These are phyloP conservation scores for Peronosclerospora sorghi DNA, from an alignment of 352 stramenopile genomes.

Conservation along the genomic window DNA sequence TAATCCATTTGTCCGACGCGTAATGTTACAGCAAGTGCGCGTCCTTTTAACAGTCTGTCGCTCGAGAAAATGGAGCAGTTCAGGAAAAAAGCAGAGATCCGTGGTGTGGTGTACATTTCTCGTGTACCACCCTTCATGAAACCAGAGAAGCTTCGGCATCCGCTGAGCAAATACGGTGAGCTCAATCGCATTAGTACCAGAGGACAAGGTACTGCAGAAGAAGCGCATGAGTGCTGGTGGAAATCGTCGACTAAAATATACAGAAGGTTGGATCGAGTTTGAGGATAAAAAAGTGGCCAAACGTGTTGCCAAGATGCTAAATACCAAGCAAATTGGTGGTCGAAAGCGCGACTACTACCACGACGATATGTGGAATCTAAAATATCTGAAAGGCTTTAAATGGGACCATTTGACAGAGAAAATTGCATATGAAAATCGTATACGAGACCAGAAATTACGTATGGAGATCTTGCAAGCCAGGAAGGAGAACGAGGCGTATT, in stretches of 20 bases:
- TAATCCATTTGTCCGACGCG: no score
- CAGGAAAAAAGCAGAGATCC: constrained; percentile 35
- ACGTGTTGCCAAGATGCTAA: constrained; percentile 87
- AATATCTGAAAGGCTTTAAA: constrained; percentile 98
- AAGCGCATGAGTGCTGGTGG: constrained; percentile 82
- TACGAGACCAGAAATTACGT: constrained; percentile 77
- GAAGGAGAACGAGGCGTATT: constrained; percentile 81
- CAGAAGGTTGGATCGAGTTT: constrained; percentile 98
- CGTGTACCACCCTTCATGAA: constrained; percentile 95
- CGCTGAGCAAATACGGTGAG: constrained; percentile 88
- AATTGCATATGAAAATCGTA: constrained; percentile 86
- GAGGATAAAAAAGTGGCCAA: constrained; percentile 96
- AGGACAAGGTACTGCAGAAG: constrained; percentile 90
- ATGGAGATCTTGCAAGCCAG: constrained; percentile 80
- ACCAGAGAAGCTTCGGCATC: constrained; percentile 89
- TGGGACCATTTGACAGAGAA: constrained; percentile 99
- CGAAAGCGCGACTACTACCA: constrained; percentile 95
- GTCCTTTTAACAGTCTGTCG: no score
- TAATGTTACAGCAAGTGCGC: no score
- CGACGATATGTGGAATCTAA: constrained; percentile 98
- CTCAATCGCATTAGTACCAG: constrained; percentile 94
- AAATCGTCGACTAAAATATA: constrained; percentile 86
- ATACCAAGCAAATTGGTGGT: constrained; percentile 87
- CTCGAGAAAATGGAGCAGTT: constrained; percentile 42
- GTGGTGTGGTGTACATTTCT: constrained; percentile 86